Conservation (phyloP, 805 yeast species). For the Kodamaea jinghongensis region DNA sequence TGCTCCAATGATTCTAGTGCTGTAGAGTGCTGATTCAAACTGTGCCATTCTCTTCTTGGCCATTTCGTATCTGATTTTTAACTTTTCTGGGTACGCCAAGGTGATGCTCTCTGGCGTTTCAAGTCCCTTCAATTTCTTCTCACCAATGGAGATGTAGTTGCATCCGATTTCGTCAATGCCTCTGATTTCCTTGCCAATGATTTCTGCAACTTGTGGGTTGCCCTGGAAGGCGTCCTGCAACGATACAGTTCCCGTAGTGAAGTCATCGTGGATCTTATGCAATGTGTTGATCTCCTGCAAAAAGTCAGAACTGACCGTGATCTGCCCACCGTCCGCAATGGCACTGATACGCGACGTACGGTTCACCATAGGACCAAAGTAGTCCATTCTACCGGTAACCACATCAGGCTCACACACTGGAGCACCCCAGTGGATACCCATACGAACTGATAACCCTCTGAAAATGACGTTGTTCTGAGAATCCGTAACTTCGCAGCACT, state of each 20-base stretch:
- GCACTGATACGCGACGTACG: constrained; percentile 91
- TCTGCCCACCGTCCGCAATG: constrained; percentile 98
- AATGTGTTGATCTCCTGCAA: constrained; percentile 66
- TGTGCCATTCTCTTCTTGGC: constrained; percentile 26
- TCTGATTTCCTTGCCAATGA: constrained; percentile 62
- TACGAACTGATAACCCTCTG: constrained; percentile 89
- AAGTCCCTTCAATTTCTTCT: constrained; percentile 85
- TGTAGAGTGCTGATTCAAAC: constrained; percentile 21
- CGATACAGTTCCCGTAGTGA: constrained; percentile 24
- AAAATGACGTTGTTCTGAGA: constrained; percentile 58
- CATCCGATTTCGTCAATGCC: constrained; percentile 70
- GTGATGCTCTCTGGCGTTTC: constrained; percentile 91
- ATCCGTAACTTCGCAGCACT: constrained; percentile 79
- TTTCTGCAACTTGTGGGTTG: constrained; percentile 46
- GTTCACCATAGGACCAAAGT: constrained; percentile 98
- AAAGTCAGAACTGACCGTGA: constrained; percentile 81
- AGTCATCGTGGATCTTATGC: constrained; percentile 44
- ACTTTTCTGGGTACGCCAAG: constrained; percentile 65
- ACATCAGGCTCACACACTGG: constrained; percentile 96
- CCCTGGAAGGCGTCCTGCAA: constrained; percentile 47
- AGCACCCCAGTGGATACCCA: constrained; percentile 98
- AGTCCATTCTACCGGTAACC: constrained; percentile 96
- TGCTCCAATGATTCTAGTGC: constrained; percentile 38
- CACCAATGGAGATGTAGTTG: constrained; percentile 69
- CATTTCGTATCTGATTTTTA: constrained; percentile 58